A percentile compares a stretch with the other conserved stretches of the same genome.
These are phyloP conservation scores for Paxillus rubicundulus DNA, from an alignment of 768 basidiomycete genomes.

Conservation along the genomic window DNA sequence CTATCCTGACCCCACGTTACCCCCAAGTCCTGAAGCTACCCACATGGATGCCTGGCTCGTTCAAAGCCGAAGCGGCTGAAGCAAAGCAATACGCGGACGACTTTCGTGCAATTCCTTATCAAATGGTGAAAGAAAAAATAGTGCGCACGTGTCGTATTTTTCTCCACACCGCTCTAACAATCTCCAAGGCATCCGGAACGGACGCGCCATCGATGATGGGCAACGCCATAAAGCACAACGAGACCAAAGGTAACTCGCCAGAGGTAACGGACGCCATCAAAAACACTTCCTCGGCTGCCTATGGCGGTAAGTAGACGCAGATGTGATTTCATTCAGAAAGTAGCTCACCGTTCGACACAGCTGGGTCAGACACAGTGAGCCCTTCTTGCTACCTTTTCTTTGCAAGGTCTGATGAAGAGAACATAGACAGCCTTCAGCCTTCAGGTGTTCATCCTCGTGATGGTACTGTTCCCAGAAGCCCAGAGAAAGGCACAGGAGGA, in stretches of 20 bases:
- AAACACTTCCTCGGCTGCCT: constrained; percentile 22
- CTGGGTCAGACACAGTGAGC: constrained; percentile 28
- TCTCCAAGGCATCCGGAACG: constrained; percentile 14
- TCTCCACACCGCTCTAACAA: background rate
- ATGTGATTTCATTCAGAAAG: background rate
- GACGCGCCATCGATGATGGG: constrained; percentile 21
- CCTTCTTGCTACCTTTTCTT: background rate
- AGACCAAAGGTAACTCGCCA: constrained; percentile 14
- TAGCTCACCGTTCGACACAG: constrained; percentile 12
- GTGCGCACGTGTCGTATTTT: constrained; percentile 7
- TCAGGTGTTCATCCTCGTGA: constrained; percentile 25
- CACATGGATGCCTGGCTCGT: constrained; percentile 25
- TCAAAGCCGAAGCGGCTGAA: constrained; percentile 18
- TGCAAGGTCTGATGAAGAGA: background rate
- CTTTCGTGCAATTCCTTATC: constrained; percentile 21
- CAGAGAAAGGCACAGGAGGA: constrained; percentile 24
- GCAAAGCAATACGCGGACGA: constrained; percentile 14
- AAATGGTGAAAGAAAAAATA: constrained; percentile 22
- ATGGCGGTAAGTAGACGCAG: constrained; percentile 14
- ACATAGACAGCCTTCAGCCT: constrained; percentile 21
- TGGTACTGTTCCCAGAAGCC: constrained; percentile 26
- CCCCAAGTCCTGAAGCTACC: constrained; percentile 23
- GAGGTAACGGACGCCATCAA: constrained; percentile 20
- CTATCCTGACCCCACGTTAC: background rate
- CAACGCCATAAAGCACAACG: constrained; percentile 18